Evolutionary conservation across 2,329 filamentous ascomycete species (phyloP).

Genomic region (Pyrenochaeta sp.): DNA sequence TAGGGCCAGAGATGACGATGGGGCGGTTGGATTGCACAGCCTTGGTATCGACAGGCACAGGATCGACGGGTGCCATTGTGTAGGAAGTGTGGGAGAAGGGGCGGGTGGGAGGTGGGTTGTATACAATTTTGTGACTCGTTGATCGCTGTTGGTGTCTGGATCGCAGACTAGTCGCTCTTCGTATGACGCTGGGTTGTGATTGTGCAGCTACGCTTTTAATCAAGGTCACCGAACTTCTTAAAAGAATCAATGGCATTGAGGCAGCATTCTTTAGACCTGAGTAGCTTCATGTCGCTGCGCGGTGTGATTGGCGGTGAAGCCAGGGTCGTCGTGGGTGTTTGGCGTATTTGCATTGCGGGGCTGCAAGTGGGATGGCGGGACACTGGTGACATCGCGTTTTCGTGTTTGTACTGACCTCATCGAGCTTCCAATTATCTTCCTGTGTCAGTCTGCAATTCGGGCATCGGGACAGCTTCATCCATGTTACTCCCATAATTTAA

Average conservation of each 20-base stretch:
- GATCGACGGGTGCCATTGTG: constrained; percentile 35
- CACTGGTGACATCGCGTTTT: constrained; percentile 40
- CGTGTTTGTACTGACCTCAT: constrained; percentile 41
- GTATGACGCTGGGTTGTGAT: constrained; percentile 6
- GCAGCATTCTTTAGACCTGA: constrained; percentile 6
- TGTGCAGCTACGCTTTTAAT: constrained; percentile 13
- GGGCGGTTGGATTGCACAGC: constrained; percentile 53
- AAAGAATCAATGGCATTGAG: constrained; percentile 39
- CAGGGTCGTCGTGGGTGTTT: constrained; percentile 23
- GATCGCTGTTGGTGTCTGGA: constrained; percentile 8
- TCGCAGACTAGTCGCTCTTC: constrained; percentile 5
- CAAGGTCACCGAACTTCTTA: constrained; percentile 15
- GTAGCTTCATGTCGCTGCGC: constrained; percentile 15
- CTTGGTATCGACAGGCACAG: constrained; percentile 24
- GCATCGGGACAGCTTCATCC: not conserved
- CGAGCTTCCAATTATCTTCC: constrained; percentile 15
- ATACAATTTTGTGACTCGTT: not conserved
- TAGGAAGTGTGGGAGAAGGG: constrained; percentile 16
- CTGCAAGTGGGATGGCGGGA: constrained; percentile 29
- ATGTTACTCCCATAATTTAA: constrained; percentile 1
- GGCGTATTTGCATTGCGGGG: constrained; percentile 39
- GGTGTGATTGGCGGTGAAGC: constrained; percentile 45
- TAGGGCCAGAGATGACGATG: constrained; percentile 81
- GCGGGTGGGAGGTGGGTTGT: constrained; percentile 4
- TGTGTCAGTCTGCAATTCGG: not conserved